Conservation (phyloP, 148 eudicot genomes). For the Chenopodium formosanum region DNA sequence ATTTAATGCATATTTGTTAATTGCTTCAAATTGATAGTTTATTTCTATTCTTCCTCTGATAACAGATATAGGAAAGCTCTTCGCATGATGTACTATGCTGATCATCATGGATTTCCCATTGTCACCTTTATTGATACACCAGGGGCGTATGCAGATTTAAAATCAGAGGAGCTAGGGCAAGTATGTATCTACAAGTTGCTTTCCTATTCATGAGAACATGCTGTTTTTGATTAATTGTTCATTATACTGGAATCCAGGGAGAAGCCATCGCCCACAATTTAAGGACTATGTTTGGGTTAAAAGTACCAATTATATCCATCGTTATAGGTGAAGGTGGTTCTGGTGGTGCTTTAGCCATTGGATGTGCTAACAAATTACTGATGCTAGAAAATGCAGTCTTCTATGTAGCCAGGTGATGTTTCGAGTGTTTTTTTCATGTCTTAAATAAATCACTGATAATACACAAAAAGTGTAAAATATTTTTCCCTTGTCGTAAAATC, state of each 20-base stretch:
- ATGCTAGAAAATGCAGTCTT: conserved; percentile 89
- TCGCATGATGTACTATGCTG: conserved; percentile 87
- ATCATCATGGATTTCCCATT: conserved; percentile 87
- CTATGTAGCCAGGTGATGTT: conserved; percentile 74
- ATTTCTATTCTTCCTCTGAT: background rate
- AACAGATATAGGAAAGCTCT: conserved; percentile 79
- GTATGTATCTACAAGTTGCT: conserved; percentile 40
- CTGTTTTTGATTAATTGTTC: background rate
- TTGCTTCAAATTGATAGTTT: background rate
- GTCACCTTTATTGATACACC: conserved; percentile 85
- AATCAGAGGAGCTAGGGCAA: conserved; percentile 84
- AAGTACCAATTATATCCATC: conserved; percentile 76
- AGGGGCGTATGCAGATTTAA: conserved; percentile 83
- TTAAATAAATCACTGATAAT: background rate
- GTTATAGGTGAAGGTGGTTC: conserved; percentile 97
- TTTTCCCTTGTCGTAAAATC: too few relatives aligned
- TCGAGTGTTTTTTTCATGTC: background rate
- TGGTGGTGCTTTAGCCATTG: conserved; percentile 92
- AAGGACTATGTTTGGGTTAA: conserved; percentile 83
- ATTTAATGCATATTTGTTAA: background rate
- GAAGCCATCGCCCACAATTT: conserved; percentile 88
- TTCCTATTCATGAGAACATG: background rate
- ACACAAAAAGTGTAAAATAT: background rate
- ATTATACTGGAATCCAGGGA: conserved; percentile 47
- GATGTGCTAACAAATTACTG: conserved; percentile 76